Evolutionary conservation across 768 basidiomycete genomes (phyloP), one percentile per base, ranked within the genome.

Genomic region (Hortiboletus flavorubellus): DNA sequence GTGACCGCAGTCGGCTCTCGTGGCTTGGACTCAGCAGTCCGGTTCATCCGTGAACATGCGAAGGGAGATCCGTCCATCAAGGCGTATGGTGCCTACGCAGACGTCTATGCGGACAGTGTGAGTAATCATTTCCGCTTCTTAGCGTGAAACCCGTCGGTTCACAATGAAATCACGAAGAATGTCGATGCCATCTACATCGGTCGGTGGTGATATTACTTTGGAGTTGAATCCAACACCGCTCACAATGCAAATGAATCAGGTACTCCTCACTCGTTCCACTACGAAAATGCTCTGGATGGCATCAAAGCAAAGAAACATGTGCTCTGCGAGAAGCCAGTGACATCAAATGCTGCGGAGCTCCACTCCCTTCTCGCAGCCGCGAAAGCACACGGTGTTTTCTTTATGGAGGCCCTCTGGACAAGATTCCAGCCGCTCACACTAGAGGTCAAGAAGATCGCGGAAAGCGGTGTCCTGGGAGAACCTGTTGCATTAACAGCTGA

Each of bases 361-460:
- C 80, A 82, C n/a, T 81, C 85, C 44, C 78, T 96, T 23, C 74
- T 93, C 18, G 73, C 73, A 10, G 79, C 90, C 18, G 91, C 93
- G 2, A 88, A 87, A 68, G 82, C 90, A 66, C 75, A 86, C 62
- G 81, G 84, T 16, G 79, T 93, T 1, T 95, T 95, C 76, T 82
- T 95, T 63, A 94, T 95, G 92, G 93, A 95, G 72, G 91, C 89
- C 0, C 76, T 93, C 71, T 93, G 91, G 90, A 92, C 91, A 35
- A 79, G 89, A 35, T 91, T 91, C 76, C 85, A 88, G 54, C 88
- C 89, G 12, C 78, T 89, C 55, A 74, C 77, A 10, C 64, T 75
- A 16, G 88, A 87, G 56, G 74, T 91, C 50, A 85, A 86, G 70
- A 76, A 77, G 56, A 71, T 89, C 44, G 77, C 80, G 2, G 82